Evolutionary conservation across 345 rosid species (phyloP).

Genomic region (Linum tenue): DNA sequence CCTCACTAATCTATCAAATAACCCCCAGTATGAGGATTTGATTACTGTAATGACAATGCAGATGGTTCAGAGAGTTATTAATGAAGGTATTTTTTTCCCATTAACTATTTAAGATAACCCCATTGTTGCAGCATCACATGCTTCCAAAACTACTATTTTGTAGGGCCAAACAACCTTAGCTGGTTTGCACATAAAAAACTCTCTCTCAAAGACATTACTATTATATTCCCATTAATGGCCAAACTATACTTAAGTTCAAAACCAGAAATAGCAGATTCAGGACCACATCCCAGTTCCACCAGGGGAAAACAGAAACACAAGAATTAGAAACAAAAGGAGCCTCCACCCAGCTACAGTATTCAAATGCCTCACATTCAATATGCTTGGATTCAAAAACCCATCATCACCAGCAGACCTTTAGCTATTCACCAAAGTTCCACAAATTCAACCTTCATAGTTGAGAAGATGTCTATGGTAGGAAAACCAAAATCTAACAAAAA

Average conservation of each 20-base stretch:
- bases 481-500: no score
- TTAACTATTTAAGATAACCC: neutral
- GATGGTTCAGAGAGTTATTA: no score
- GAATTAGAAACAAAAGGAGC: neutral
- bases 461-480: no score
- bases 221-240: constrained; percentile 1
- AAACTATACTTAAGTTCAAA: neutral
- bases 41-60: neutral
- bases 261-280: neutral
- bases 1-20: neutral
- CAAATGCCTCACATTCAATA: neutral
- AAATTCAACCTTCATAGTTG: no score
- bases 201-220: neutral
- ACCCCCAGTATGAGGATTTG: neutral
- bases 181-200: constrained; percentile 8
- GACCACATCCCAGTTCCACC: neutral
- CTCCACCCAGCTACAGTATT: neutral
- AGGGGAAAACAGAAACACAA: neutral
- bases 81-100: neutral
- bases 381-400: constrained; percentile 2
- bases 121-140: constrained; percentile 3
- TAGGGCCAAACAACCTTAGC: constrained; percentile 10
- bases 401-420: constrained; percentile 10
- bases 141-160: constrained; percentile 14
- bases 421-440: constrained; percentile 1